phyloP scores from a whole-genome alignment of 805 yeast genomes.

The Saccharomycopsis oosterbeekiorum region DNA sequence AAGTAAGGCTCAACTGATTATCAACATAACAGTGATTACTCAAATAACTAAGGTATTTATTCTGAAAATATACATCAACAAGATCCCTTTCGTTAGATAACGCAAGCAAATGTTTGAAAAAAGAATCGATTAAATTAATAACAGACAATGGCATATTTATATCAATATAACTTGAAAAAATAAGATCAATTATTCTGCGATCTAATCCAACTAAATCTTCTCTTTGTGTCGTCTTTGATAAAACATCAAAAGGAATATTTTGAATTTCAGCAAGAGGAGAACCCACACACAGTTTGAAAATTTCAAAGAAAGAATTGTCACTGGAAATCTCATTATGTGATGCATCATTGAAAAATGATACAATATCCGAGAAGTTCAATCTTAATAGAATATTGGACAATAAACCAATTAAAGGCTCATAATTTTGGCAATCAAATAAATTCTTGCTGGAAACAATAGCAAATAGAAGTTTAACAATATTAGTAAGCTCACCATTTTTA shows the following conservation, averaged over 20 bases:
- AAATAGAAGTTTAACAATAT: not conserved
- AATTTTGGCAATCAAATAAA: not conserved
- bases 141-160: conserved; percentile 1
- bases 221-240: not conserved
- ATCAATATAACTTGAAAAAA: not conserved
- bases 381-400: not conserved
- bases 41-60: conserved; percentile 1
- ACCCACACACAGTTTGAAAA: not conserved
- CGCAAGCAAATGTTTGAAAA: conserved; percentile 5
- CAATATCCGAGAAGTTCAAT: not conserved
- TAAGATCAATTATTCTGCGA: not conserved
- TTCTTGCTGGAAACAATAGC: not conserved
- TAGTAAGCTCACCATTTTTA: not conserved
- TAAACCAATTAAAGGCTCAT: not conserved
- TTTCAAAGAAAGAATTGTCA: not conserved
- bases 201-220: not conserved
- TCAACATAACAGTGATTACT: not conserved
- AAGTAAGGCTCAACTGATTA: not conserved
- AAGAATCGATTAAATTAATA: conserved; percentile 1
- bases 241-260: not conserved
- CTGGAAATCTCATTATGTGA: not conserved
- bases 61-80: not conserved
- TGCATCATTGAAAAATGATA: not conserved
- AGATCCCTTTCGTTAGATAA: not conserved
- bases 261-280: not conserved